phyloP scores from a whole-genome alignment of 768 basidiomycete genomes.

The Termitomyces sp. region DNA sequence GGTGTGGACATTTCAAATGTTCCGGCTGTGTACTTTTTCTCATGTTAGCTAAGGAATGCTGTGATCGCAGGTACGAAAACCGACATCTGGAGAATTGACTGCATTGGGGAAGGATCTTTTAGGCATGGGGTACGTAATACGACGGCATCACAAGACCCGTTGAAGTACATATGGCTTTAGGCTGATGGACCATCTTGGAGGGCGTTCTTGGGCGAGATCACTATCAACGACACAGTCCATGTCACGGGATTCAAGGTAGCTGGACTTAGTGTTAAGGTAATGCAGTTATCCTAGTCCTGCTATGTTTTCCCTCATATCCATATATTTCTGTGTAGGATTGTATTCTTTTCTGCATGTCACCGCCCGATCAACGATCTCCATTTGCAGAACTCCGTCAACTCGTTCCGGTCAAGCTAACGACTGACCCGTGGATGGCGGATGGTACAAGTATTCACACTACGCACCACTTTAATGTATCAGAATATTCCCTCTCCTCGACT shows the following conservation, averaged over 20 bases:
- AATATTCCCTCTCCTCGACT: slow-evolving; percentile 8
- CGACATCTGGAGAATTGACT: slow-evolving; percentile 65
- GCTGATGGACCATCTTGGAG: slow-evolving; percentile 61
- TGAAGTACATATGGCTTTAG: slow-evolving; percentile 24
- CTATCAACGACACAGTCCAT: slow-evolving; percentile 39
- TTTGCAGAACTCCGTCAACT: slow-evolving; percentile 57
- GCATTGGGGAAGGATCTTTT: slow-evolving; percentile 61
- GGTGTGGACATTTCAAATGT: slow-evolving; percentile 21
- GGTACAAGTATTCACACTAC: slow-evolving; percentile 25
- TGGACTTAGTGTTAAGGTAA: slow-evolving; percentile 59
- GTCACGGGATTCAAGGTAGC: slow-evolving; percentile 62
- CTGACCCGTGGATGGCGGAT: slow-evolving; percentile 50
- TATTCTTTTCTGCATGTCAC: slow-evolving; percentile 54
- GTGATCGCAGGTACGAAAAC: slow-evolving; percentile 48
- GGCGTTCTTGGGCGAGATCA: slow-evolving; percentile 58
- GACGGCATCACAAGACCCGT: not conserved
- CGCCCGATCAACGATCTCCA: slow-evolving; percentile 48
- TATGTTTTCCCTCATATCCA: not conserved
- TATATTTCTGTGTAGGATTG: slow-evolving; percentile 43
- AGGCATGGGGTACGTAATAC: slow-evolving; percentile 40
- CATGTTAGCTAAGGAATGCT: slow-evolving; percentile 31
- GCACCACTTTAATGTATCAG: not conserved
- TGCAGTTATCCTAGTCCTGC: slow-evolving; percentile 3
- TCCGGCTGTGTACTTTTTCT: not conserved
- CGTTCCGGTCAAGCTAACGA: slow-evolving; percentile 60